Base-by-base conservation (phyloP, 2,329 filamentous ascomycete genomes). In the Lachnellula hyalina region DNA sequence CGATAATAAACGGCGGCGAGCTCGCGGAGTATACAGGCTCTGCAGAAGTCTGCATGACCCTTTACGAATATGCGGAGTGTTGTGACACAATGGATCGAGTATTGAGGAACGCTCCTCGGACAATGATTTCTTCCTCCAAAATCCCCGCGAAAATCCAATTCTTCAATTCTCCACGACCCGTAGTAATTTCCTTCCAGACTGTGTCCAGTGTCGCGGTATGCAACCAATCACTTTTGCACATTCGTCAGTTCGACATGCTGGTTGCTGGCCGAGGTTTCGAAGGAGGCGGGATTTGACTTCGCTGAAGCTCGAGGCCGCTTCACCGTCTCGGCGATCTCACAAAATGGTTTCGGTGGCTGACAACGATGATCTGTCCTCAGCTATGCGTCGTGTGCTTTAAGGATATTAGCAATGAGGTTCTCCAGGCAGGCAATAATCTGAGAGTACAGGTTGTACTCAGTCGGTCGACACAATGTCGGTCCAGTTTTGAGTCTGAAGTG, bases 1-100 rank as follows among this genome's bases (percentile, higher is more conserved):
- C 70, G 42, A 71, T 51, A 51, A 68, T 63, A 53, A 70, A 68
- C 25, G 67, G 67, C 55, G 68, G 67, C 51, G 66, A 66, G 57
- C 55, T 67, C 60, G 62, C 64, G 57, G 65, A 64, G 58, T 59
- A 65, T 54, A 61, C 42, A 57, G 61, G 36, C 52, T 67, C 63
- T 56, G 55, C 45, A 45, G 62, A 62, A 53, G 58, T 55, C 60
- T 61, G 63, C 65, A 67, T 67, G 54, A 53, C 61, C 59, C 45
- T 51, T 52, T 53, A 47, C 45, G 32, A 46, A 49, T 50, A 19
- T 51, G 34, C 52, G 23, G n/a, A n/a, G 44, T 51, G 34, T 47
- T 51, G 36, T 38, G 36, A 23, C 28, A 40, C 45, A 47, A 28
- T 45, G 40, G 14, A 28, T 15, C 14, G 11, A 21, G 21, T 17